phyloP scores from a whole-genome alignment of 1,139 yeast genomes.

The Saccharomyces hybrid region DNA sequence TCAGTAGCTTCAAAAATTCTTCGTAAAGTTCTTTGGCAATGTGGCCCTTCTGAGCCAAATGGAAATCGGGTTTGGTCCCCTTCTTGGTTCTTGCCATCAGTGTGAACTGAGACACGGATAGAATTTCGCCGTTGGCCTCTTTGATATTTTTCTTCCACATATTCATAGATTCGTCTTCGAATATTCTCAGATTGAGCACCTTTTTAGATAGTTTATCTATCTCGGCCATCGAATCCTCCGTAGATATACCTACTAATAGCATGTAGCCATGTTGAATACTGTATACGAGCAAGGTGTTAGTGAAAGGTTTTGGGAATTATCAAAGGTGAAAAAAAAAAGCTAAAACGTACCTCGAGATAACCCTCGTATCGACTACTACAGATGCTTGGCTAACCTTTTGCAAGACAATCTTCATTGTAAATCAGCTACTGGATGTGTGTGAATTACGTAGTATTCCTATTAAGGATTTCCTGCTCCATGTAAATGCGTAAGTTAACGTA shows the following conservation, averaged over 20 bases:
- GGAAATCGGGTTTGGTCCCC: conserved; percentile 93
- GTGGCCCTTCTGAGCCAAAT: conserved; percentile 75
- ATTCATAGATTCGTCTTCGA: conserved; percentile 49
- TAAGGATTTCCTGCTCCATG: no score
- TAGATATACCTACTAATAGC: conserved; percentile 77
- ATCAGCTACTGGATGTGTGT: no score
- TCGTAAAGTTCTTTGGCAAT: conserved; percentile 62
- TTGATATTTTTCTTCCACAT: conserved; percentile 53
- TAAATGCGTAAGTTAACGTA: no score
- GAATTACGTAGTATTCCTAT: no score
- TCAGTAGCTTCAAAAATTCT: conserved; percentile 45
- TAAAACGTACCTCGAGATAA: no score
- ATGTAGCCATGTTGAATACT: no score
- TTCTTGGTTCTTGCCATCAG: conserved; percentile 74
- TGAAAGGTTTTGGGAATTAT: no score
- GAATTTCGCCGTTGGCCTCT: conserved; percentile 51
- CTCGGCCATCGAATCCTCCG: conserved; percentile 68
- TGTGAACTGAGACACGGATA: conserved; percentile 84
- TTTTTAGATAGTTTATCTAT: conserved; percentile 62
- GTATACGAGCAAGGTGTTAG: no score
- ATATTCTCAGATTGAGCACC: conserved; percentile 55
- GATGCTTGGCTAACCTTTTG: no score
- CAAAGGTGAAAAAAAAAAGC: no score
- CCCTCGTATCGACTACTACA: no score
- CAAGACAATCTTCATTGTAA: no score